These are phyloP conservation scores for Achaetomium macrosporum DNA, from an alignment of 2,329 filamentous ascomycete species.

Conservation along the genomic window DNA sequence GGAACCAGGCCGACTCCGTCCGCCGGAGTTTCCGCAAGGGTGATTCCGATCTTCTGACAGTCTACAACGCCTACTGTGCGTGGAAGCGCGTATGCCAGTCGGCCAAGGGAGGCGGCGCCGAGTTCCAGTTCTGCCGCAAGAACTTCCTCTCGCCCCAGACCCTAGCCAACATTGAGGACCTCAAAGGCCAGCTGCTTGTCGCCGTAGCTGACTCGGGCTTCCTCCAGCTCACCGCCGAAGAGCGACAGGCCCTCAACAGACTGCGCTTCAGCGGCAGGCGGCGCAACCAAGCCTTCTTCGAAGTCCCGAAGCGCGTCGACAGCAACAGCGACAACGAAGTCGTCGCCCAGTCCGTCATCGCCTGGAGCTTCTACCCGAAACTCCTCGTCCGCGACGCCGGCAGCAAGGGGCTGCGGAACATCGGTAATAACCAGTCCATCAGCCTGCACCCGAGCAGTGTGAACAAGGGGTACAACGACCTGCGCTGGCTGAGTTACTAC, in stretches of 20 bases:
- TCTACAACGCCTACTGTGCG: slow-evolving; percentile 86
- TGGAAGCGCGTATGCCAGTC: slow-evolving; percentile 81
- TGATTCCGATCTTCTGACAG: slow-evolving; percentile 86
- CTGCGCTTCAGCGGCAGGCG: slow-evolving; percentile 60
- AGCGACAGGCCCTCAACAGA: slow-evolving; percentile 63
- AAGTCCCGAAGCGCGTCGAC: slow-evolving; percentile 70
- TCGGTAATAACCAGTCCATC: slow-evolving; percentile 87
- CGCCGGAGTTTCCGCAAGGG: slow-evolving; percentile 73
- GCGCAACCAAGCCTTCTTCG: slow-evolving; percentile 66
- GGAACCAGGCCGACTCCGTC: slow-evolving; percentile 73
- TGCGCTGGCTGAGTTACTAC: slow-evolving; percentile 89
- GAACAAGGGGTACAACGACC: slow-evolving; percentile 63
- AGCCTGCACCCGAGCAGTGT: slow-evolving; percentile 83
- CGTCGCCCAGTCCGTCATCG: slow-evolving; percentile 74
- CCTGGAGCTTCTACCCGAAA: slow-evolving; percentile 95
- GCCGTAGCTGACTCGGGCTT: slow-evolving; percentile 83
- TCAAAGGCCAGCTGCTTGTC: slow-evolving; percentile 85
- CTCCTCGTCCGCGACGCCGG: slow-evolving; percentile 69
- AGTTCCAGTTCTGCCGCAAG: slow-evolving; percentile 88
- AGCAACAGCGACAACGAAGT: slow-evolving; percentile 73
- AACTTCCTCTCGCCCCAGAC: slow-evolving; percentile 90
- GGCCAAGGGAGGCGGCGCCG: slow-evolving; percentile 54
- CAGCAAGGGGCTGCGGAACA: slow-evolving; percentile 77
- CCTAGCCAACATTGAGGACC: slow-evolving; percentile 85
- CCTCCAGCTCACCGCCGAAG: slow-evolving; percentile 65